Conservation (phyloP, 208 protist genomes). For the Phytomonas sp. region DNA sequence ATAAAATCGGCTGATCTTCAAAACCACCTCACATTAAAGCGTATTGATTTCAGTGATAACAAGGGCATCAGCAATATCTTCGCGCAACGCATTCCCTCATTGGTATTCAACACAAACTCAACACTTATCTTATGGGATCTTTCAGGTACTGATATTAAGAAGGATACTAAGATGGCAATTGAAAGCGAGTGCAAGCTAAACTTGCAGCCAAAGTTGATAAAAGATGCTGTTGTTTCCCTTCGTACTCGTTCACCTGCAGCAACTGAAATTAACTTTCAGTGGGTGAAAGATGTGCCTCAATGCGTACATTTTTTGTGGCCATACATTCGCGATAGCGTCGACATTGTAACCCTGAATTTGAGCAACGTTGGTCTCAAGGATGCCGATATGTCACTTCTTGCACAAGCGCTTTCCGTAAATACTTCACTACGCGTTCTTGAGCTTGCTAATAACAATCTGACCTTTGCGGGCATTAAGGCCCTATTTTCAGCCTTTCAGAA, state of each 20-base stretch:
- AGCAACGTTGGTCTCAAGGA: slow-evolving; percentile 66
- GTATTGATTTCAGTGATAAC: slow-evolving; percentile 53
- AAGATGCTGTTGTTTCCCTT: slow-evolving; percentile 46
- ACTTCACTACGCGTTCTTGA: slow-evolving; percentile 57
- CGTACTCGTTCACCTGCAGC: slow-evolving; percentile 36
- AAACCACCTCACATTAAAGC: slow-evolving; percentile 29
- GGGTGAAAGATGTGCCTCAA: slow-evolving; percentile 40
- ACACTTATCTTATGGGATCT: slow-evolving; percentile 48
- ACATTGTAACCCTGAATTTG: slow-evolving; percentile 67
- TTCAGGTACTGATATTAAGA: slow-evolving; percentile 45
- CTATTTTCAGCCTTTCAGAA: slow-evolving; percentile 47
- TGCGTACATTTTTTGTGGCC: slow-evolving; percentile 58
- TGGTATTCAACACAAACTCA: slow-evolving; percentile 55
- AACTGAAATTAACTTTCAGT: slow-evolving; percentile 68
- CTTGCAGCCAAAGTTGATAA: slow-evolving; percentile 53
- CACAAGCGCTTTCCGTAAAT: slow-evolving; percentile 50
- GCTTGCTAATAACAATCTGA: slow-evolving; percentile 81
- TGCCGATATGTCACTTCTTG: slow-evolving; percentile 46
- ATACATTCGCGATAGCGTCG: slow-evolving; percentile 35
- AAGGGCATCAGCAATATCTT: slow-evolving; percentile 47
- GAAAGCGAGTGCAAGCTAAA: slow-evolving; percentile 72
- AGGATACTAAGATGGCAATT: slow-evolving; percentile 22
- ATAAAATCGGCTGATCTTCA: slow-evolving; percentile 35
- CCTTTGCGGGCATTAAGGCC: slow-evolving; percentile 38
- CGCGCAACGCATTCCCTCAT: slow-evolving; percentile 24